These are phyloP conservation scores for Nicotiana benthamiana DNA, from an alignment of 257 asterid species.

Conservation along the genomic window DNA sequence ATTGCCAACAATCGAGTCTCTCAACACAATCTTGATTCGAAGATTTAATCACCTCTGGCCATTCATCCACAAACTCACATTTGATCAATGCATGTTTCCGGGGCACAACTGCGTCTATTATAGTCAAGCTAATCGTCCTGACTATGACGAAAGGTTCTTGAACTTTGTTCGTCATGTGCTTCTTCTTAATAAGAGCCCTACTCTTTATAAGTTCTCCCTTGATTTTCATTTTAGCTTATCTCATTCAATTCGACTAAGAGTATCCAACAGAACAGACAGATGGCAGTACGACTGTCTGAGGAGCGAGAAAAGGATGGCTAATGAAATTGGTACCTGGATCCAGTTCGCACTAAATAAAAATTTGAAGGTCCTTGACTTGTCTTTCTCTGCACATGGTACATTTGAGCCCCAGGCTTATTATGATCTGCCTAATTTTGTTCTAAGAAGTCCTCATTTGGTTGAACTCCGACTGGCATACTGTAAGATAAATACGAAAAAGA, in stretches of 20 bases:
- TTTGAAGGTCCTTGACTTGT: slow-evolving; percentile 26
- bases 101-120: neutral
- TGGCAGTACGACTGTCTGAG: neutral
- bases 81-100: slow-evolving; percentile 10
- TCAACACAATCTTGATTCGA: slow-evolving; percentile 15
- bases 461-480: slow-evolving; percentile 17
- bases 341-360: slow-evolving; percentile 19
- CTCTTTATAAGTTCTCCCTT: slow-evolving; percentile 17
- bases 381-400: slow-evolving; percentile 6
- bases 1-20: slow-evolving; percentile 17
- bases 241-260: neutral
- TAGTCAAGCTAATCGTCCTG: neutral
- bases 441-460: slow-evolving; percentile 14
- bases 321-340: slow-evolving; percentile 17
- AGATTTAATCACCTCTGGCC: slow-evolving; percentile 27
- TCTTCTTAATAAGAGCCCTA: slow-evolving; percentile 1
- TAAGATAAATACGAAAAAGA: slow-evolving; percentile 7
- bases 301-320: neutral
- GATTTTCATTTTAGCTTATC: neutral
- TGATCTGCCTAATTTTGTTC: slow-evolving; percentile 20
- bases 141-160: slow-evolving; percentile 1
- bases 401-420: neutral
- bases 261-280: neutral
- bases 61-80: slow-evolving; percentile 17
- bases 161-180: slow-evolving; percentile 14